Evolutionary conservation across 305 asterid species (phyloP).

Genomic region (Euphrasia arctica): DNA sequence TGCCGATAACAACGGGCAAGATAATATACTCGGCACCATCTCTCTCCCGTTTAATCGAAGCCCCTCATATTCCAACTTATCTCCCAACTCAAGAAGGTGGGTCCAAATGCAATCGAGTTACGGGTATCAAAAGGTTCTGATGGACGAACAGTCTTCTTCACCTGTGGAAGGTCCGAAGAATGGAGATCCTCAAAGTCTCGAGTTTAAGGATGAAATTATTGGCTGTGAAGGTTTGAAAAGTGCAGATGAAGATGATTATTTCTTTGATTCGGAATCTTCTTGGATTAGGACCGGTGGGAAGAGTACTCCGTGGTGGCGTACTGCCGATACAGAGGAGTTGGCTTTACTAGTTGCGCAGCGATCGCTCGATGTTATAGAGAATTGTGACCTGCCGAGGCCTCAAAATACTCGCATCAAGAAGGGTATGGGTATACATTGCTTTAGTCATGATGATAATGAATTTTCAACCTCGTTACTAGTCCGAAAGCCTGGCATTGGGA

Average conservation of each 20-base stretch:
- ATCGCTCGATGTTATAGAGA: conserved; percentile 59
- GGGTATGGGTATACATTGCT: conserved; percentile 28
- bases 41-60: conserved; percentile 29
- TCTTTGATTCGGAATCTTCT: conserved; percentile 42
- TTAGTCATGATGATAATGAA: conserved; percentile 25
- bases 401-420: conserved; percentile 40
- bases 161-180: too few species aligned
- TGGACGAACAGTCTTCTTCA: conserved; percentile 29
- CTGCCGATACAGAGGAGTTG: conserved; percentile 71
- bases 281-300: conserved; percentile 47
- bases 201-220: not conserved
- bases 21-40: conserved; percentile 33
- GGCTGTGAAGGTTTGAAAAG: conserved; percentile 27
- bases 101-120: conserved; percentile 54
- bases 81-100: conserved; percentile 90
- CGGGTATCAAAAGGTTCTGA: conserved; percentile 39
- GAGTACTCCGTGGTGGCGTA: conserved; percentile 83
- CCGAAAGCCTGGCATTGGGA: conserved; percentile 23
- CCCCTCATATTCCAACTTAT: conserved; percentile 52
- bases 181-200: too few species aligned
- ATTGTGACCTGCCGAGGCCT: conserved; percentile 86
- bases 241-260: conserved; percentile 31
- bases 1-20: conserved; percentile 36
- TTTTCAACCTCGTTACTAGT: conserved; percentile 24
- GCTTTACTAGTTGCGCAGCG: conserved; percentile 62